Conservation (phyloP, 257 asterid genomes). For the Solanum stenotomum region DNA sequence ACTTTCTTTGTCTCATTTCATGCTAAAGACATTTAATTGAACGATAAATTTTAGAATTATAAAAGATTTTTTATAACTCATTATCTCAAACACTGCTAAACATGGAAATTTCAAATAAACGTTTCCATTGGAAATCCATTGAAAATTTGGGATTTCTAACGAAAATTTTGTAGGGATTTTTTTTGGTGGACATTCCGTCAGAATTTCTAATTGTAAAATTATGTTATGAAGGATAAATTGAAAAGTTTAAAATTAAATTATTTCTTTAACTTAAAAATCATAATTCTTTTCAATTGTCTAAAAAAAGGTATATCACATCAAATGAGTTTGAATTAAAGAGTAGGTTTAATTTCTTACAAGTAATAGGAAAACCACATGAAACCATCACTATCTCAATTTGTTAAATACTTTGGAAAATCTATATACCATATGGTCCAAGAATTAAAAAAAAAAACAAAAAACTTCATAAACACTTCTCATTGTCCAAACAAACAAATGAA, state of each 20-base stretch:
- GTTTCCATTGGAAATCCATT: neutral
- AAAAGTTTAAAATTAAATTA: neutral
- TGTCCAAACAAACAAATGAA: neutral
- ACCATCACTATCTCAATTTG: neutral
- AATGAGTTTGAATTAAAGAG: neutral
- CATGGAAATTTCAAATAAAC: neutral
- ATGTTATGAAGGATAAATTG: neutral
- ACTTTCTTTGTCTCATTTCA: neutral
- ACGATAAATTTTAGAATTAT: neutral
- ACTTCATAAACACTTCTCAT: neutral
- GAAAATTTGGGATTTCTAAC: neutral
- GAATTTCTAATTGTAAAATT: neutral
- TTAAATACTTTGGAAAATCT: neutral
- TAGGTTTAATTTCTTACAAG: neutral
- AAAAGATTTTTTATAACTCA: neutral
- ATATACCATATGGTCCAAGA: neutral
- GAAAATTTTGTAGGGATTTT: neutral
- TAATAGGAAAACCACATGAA: neutral
- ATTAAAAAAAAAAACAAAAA: neutral
- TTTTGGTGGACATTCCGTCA: neutral
- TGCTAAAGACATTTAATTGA: neutral
- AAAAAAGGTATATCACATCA: neutral
- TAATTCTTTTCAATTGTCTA: neutral
- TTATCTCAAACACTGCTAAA: neutral
- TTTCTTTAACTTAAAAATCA: neutral